A percentile compares a stretch with the other conserved stretches of the same genome.
These are phyloP conservation scores for Aaosphaeria pasadenensis DNA, from an alignment of 2,329 filamentous ascomycete genomes.

Conservation along the genomic window DNA sequence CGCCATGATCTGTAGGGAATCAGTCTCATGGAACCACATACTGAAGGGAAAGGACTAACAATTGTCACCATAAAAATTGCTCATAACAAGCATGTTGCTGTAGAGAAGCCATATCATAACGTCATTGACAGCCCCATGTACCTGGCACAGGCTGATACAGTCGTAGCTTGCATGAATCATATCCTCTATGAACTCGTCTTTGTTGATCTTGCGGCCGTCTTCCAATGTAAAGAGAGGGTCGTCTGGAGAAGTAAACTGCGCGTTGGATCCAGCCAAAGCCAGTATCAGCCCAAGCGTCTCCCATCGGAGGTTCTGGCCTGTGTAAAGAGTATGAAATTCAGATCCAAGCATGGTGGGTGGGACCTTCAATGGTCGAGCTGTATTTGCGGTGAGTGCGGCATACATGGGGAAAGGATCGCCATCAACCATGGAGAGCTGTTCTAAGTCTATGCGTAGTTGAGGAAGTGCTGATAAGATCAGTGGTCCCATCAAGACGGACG, in stretches of 20 bases:
- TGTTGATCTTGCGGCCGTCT: slow-evolving; percentile 27
- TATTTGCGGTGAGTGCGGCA: slow-evolving; percentile 32
- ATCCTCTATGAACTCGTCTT: slow-evolving; percentile 30
- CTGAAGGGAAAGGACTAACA: slow-evolving; percentile 14
- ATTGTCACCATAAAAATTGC: slow-evolving; percentile 35
- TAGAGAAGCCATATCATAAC: slow-evolving; percentile 35
- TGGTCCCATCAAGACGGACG: slow-evolving; percentile 24
- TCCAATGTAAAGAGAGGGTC: slow-evolving; percentile 29
- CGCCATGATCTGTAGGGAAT: slow-evolving; percentile 27
- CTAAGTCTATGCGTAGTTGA: slow-evolving; percentile 27
- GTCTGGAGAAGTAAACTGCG: slow-evolving; percentile 27
- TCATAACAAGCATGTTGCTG: slow-evolving; percentile 26
- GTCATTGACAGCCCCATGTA: slow-evolving; percentile 35
- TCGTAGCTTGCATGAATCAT: slow-evolving; percentile 33
- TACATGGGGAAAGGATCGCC: slow-evolving; percentile 18
- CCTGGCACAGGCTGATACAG: slow-evolving; percentile 33
- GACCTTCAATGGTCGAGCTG: slow-evolving; percentile 27
- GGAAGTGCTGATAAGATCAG: slow-evolving; percentile 28
- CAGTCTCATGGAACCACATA: slow-evolving; percentile 1
- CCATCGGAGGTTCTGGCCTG: slow-evolving; percentile 33
- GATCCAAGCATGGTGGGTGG: slow-evolving; percentile 26
- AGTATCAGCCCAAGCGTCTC: slow-evolving; percentile 31
- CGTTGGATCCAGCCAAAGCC: slow-evolving; percentile 23
- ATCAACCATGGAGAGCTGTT: slow-evolving; percentile 16
- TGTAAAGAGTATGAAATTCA: slow-evolving; percentile 32